Evolutionary conservation across 192 early-diverging fungal species (phyloP).

Genomic region (Dissophora globulifera): DNA sequence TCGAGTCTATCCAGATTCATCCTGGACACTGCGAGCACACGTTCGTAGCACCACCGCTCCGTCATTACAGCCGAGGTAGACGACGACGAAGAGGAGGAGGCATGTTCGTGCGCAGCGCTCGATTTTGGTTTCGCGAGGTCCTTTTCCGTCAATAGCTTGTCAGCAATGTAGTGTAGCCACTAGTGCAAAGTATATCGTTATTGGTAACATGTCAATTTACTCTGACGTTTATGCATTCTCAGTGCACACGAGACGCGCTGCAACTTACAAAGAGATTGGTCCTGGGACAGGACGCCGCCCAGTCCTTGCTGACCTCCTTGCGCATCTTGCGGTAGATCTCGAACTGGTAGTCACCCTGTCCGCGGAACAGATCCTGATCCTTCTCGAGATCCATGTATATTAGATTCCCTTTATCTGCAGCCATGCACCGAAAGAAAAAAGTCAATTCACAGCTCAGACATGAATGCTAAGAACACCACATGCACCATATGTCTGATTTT

Average conservation of each 20-base stretch:
- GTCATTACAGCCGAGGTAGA: neutral
- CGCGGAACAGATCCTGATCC: conserved; percentile 35
- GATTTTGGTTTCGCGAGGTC: conserved; percentile 24
- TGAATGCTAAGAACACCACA: neutral
- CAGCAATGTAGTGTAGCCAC: conserved; percentile 63
- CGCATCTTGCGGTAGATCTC: conserved; percentile 81
- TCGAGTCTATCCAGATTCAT: conserved; percentile 20
- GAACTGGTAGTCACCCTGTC: conserved; percentile 74
- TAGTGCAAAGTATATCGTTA: too few relatives aligned
- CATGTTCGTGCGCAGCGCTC: neutral
- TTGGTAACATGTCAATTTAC: too few relatives aligned
- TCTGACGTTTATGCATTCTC: too few relatives aligned
- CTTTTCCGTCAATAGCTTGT: conserved; percentile 57
- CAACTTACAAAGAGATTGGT: conserved; percentile 63
- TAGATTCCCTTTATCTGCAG: conserved; percentile 21
- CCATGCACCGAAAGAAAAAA: neutral
- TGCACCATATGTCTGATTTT: neutral
- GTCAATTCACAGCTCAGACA: neutral
- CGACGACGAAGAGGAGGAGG: too few relatives aligned
- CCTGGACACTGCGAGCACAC: conserved; percentile 17
- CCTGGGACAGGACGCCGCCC: conserved; percentile 55
- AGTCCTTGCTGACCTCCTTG: conserved; percentile 50
- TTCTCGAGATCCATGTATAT: conserved; percentile 50
- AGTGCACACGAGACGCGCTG: neutral
- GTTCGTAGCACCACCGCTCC: conserved; percentile 27